Evolutionary conservation across 2,329 filamentous ascomycete genomes (phyloP), one percentile per base, ranked within the genome.

Genomic region (Tolypocladium sp.): DNA sequence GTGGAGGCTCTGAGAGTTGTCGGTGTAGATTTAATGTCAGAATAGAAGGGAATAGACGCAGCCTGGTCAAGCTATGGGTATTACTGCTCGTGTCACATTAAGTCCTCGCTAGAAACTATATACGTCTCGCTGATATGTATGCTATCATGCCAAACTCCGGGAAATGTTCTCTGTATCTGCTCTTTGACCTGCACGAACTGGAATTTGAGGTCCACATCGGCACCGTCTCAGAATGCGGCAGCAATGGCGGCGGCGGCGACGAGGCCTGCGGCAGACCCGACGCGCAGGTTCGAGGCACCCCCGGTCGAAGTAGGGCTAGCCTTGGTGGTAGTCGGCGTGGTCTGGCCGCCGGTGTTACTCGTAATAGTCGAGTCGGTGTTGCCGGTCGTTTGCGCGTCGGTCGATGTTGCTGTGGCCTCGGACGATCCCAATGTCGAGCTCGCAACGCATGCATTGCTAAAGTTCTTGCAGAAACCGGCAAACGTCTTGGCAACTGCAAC

Each of bases 1-100:
- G 86, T 96, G 3, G 84, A 84, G 56, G 91, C 94, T 8, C 74
- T 99, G 62, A 81, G 76, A 61, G 82, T 81, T 0, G 93, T 97
- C n/a, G 90, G 88, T 1, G 84, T 99, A 59, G 87, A 96, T 75
- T 63, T 76, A 59, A 65, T 62, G 53, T 63, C 65, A 57, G 57
- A 62, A 44, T 54, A 60, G 55, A 22, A 37, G 8, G 7, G 2
- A 15, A 53, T 22, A 53, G 9, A 53, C 49, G 20, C n/a, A n/a
- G 10, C 9, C 20, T 2, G 30, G 15, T 37, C 49, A 37, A 22
- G 20, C 0, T 3, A 8, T 37, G 30, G 49, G 30, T 35, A 53
- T 37, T 20, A 8, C 6, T 53, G 20, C 46, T 37, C 49, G 12
- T 22, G 9, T 37, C 30, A 15, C 49, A 15, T 53, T 2, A 53